Percentiles rank a stretch among this genome's conserved stretches.
These are phyloP conservation scores for Colletotrichum gloeosporioides DNA, from an alignment of 2,329 filamentous ascomycete genomes.

Conservation along the genomic window DNA sequence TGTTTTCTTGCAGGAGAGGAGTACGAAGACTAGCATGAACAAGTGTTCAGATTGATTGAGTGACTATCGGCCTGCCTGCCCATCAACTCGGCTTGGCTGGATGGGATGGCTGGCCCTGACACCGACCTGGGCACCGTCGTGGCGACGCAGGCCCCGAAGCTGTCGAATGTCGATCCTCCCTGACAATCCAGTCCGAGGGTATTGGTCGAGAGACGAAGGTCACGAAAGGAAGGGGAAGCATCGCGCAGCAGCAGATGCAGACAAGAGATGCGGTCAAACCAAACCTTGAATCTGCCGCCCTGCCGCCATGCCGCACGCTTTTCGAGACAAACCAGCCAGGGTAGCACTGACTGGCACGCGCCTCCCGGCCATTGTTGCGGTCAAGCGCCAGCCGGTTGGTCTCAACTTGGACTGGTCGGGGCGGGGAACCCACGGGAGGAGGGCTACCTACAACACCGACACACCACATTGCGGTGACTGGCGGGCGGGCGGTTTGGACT, in stretches of 20 bases:
- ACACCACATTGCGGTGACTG: slow-evolving; percentile 8
- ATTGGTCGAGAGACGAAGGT: not conserved
- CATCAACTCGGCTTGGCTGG: not conserved
- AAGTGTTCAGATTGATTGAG: slow-evolving; percentile 1
- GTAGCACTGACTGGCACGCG: slow-evolving; percentile 16
- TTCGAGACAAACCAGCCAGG: not conserved
- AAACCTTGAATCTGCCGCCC: slow-evolving; percentile 5
- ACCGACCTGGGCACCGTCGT: not conserved
- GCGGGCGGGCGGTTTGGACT: not conserved
- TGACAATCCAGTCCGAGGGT: slow-evolving; percentile 19
- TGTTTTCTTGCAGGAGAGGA: not conserved
- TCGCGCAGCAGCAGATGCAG: not conserved
- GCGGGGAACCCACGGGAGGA: slow-evolving; percentile 12
- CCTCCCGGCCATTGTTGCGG: slow-evolving; percentile 21
- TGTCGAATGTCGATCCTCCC: slow-evolving; percentile 16
- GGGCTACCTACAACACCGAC: not conserved
- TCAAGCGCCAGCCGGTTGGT: slow-evolving; percentile 18
- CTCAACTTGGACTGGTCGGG: slow-evolving; percentile 23
- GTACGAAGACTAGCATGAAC: not conserved
- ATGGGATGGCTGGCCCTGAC: not conserved
- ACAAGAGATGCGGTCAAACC: slow-evolving; percentile 11
- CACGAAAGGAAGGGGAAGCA: not conserved
- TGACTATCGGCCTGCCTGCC: not conserved
- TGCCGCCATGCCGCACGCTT: not conserved
- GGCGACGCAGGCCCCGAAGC: not conserved